Evolutionary conservation across 768 basidiomycete genomes (phyloP).

Genomic region (Galerina sulciceps): DNA sequence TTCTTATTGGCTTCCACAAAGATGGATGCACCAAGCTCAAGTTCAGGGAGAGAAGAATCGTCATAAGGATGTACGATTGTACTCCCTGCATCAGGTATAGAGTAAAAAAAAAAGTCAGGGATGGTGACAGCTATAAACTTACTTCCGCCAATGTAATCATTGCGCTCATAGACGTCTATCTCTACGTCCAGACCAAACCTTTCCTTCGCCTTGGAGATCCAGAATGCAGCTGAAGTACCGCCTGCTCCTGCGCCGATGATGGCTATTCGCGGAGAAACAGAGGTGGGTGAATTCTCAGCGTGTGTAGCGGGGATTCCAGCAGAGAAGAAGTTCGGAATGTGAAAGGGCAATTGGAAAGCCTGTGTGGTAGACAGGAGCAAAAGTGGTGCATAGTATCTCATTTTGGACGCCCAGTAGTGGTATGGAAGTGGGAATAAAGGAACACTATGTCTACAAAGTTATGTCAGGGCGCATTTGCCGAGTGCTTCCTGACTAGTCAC

Average conservation of each 20-base stretch:
- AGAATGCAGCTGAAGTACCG: slow-evolving; percentile 82
- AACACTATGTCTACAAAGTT: neutral
- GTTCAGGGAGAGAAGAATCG: slow-evolving; percentile 53
- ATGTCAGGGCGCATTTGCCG: neutral
- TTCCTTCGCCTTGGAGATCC: slow-evolving; percentile 81
- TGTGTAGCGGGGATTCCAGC: slow-evolving; percentile 26
- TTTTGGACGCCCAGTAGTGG: slow-evolving; percentile 4
- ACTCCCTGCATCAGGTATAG: slow-evolving; percentile 56
- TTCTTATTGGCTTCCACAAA: slow-evolving; percentile 79
- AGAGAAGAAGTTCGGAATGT: slow-evolving; percentile 55
- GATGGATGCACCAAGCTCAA: slow-evolving; percentile 89
- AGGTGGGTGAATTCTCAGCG: slow-evolving; percentile 15
- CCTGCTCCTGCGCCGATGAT: slow-evolving; percentile 92
- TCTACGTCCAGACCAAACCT: slow-evolving; percentile 71
- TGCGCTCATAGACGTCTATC: slow-evolving; percentile 84
- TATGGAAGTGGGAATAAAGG: neutral
- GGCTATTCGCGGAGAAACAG: slow-evolving; percentile 62
- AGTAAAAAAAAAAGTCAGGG: slow-evolving; percentile 3
- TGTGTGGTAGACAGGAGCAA: slow-evolving; percentile 35
- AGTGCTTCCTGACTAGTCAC: neutral
- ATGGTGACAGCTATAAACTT: slow-evolving; percentile 37
- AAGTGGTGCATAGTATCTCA: slow-evolving; percentile 28
- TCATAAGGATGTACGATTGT: slow-evolving; percentile 79
- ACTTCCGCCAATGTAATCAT: slow-evolving; percentile 84
- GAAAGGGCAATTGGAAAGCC: slow-evolving; percentile 58